phyloP scores from a whole-genome alignment of 495 filamentous ascomycete genomes.

The Penicillium daleae region DNA sequence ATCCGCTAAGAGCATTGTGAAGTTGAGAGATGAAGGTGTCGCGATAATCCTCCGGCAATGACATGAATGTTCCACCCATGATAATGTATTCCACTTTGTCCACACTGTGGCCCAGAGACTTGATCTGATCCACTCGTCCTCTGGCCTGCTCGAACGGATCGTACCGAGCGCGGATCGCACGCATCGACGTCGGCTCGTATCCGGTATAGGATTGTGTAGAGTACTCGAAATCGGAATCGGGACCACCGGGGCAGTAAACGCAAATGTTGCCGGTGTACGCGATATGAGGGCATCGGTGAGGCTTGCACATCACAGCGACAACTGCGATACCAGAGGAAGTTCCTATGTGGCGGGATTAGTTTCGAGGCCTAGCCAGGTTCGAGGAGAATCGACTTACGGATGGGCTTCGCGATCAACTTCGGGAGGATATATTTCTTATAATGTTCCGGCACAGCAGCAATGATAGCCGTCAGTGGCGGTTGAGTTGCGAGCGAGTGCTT shows the following conservation, averaged over 20 bases:
- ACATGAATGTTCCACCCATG: constrained; percentile 99
- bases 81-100: constrained; percentile 99
- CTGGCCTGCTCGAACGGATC: constrained; percentile 98
- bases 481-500: constrained; percentile 85
- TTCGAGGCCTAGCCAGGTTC: not conserved
- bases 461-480: constrained; percentile 93
- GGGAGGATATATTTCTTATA: constrained; percentile 99
- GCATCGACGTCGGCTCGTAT: constrained; percentile 98
- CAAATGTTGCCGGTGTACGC: constrained; percentile 98
- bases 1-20: constrained; percentile 94
- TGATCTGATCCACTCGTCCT: constrained; percentile 94
- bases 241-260: constrained; percentile 97
- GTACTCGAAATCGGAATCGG: constrained; percentile 98
- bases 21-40: constrained; percentile 93
- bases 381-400: constrained; percentile 58
- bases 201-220: constrained; percentile 98
- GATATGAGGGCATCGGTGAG: constrained; percentile 95
- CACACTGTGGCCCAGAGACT: constrained; percentile 90
- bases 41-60: constrained; percentile 81
- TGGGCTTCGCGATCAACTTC: constrained; percentile 94
- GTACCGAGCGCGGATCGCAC: constrained; percentile 94
- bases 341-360: constrained; percentile 49
- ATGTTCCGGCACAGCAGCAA: constrained; percentile 95
- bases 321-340: constrained; percentile 98
- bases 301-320: constrained; percentile 99